A percentile compares a stretch with the other conserved stretches of the same genome.
Evolutionary conservation across 768 basidiomycete genomes (phyloP).

Genomic region (Tulasnella sp.): DNA sequence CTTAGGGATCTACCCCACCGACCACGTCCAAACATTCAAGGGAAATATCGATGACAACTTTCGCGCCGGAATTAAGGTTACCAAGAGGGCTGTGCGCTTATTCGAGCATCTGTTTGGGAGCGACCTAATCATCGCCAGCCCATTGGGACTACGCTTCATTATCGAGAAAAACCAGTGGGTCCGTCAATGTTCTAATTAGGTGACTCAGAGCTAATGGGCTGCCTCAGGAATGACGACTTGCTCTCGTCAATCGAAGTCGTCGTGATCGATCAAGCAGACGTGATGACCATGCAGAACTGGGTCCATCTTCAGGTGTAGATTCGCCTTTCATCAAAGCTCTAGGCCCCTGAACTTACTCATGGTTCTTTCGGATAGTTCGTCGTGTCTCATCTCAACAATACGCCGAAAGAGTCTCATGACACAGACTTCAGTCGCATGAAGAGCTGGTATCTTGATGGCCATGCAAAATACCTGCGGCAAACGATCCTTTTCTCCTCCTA

Average conservation of each 20-base stretch:
- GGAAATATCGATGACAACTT: constrained; percentile 98
- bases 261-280: constrained; percentile 87
- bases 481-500: constrained; percentile 77
- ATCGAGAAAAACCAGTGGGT: constrained; percentile 90
- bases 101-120: constrained; percentile 85
- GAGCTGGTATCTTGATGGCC: constrained; percentile 93
- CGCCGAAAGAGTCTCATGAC: constrained; percentile 88
- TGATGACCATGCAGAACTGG: constrained; percentile 98
- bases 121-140: constrained; percentile 89
- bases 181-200: not conserved
- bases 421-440: constrained; percentile 95
- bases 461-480: constrained; percentile 79
- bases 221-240: constrained; percentile 67
- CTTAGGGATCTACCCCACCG: constrained; percentile 60
- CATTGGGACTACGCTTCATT: constrained; percentile 77
- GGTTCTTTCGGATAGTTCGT: constrained; percentile 49
- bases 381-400: constrained; percentile 69
- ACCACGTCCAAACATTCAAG: constrained; percentile 87
- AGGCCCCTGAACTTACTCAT: not conserved
- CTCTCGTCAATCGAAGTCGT: constrained; percentile 86
- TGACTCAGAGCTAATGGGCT: not conserved
- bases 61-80: constrained; percentile 83
- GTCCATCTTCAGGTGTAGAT: constrained; percentile 76
- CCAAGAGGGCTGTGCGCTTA: constrained; percentile 81
- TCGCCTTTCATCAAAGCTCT: not conserved